A percentile compares a stretch with the other conserved stretches of the same genome.
phyloP scores from a whole-genome alignment of 2,329 filamentous ascomycete genomes.

The Neonectria hederae region DNA sequence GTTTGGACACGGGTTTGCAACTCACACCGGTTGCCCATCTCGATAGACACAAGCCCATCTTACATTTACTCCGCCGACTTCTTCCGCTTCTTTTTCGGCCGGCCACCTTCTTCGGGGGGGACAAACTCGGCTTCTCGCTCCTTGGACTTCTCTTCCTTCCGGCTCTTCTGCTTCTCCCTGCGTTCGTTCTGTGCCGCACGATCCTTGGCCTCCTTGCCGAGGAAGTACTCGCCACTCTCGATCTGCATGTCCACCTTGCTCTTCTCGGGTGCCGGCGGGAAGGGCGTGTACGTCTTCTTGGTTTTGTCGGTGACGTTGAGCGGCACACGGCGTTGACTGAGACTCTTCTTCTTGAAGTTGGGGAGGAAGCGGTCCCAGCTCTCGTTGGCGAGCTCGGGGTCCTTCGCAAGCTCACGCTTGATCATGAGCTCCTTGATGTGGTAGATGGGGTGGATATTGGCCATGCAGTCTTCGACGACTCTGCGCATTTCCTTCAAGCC shows the following conservation, averaged over 20 bases:
- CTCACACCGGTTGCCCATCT: slow-evolving; percentile 34
- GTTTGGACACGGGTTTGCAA: slow-evolving; percentile 26
- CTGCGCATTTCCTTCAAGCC: slow-evolving; percentile 91
- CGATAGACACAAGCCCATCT: slow-evolving; percentile 25
- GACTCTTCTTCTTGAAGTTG: slow-evolving; percentile 93
- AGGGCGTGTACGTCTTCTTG: slow-evolving; percentile 96
- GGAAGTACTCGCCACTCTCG: slow-evolving; percentile 96
- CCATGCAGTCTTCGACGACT: slow-evolving; percentile 95
- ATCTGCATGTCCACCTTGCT: slow-evolving; percentile 99
- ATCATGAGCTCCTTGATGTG: slow-evolving; percentile 83
- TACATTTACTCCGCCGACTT: slow-evolving; percentile 53
- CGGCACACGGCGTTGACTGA: slow-evolving; percentile 84
- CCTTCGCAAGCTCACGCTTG: slow-evolving; percentile 89
- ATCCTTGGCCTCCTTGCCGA: slow-evolving; percentile 92
- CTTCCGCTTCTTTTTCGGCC: slow-evolving; percentile 72
- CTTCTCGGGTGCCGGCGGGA: slow-evolving; percentile 96
- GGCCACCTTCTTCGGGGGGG: slow-evolving; percentile 79
- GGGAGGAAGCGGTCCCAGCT: slow-evolving; percentile 97
- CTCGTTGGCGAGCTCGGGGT: slow-evolving; percentile 85
- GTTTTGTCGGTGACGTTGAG: slow-evolving; percentile 90
- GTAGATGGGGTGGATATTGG: slow-evolving; percentile 96
- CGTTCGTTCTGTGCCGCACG: slow-evolving; percentile 81
- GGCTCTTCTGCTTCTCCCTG: slow-evolving; percentile 84
- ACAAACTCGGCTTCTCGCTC: slow-evolving; percentile 88
- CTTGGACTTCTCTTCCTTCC: slow-evolving; percentile 88